Percentiles rank a stretch among this genome's conserved stretches.
phyloP scores from a whole-genome alignment of 306 rosid species.

The Gastrolobium bilobum region DNA sequence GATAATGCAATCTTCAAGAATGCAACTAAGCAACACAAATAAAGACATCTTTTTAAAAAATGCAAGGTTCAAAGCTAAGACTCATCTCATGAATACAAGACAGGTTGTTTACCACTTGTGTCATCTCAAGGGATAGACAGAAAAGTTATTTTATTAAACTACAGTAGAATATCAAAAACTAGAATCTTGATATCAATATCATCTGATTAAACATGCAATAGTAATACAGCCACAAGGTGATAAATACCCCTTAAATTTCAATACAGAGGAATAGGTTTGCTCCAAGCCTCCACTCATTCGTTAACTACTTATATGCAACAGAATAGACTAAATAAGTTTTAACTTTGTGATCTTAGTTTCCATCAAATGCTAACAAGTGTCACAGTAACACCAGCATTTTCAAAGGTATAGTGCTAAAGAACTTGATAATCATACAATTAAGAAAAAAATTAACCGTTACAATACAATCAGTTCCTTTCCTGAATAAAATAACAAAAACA shows the following conservation, averaged over 20 bases:
- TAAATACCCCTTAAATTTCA: not conserved
- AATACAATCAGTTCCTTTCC: not conserved
- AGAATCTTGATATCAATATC: slow-evolving; percentile 25
- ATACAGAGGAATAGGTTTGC: slow-evolving; percentile 4
- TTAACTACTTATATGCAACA: slow-evolving; percentile 1
- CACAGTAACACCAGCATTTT: not conserved
- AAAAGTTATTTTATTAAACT: not conserved
- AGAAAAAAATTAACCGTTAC: not conserved
- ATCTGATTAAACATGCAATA: not conserved
- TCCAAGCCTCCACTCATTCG: not conserved
- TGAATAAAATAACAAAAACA: not conserved
- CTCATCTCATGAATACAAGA: not conserved
- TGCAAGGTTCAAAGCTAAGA: slow-evolving; percentile 30
- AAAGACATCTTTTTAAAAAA: not conserved
- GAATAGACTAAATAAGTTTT: slow-evolving; percentile 3
- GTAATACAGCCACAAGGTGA: not conserved
- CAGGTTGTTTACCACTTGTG: not conserved
- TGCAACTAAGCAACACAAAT: slow-evolving; percentile 28
- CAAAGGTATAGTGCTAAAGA: slow-evolving; percentile 29
- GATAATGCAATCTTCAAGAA: slow-evolving; percentile 25
- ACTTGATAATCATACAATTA: slow-evolving; percentile 17
- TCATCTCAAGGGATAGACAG: slow-evolving; percentile 11
- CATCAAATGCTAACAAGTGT: slow-evolving; percentile 17
- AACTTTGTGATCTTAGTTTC: slow-evolving; percentile 27
- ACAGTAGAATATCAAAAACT: slow-evolving; percentile 10